Evolutionary conservation across 345 rosid genomes (phyloP).

Genomic region (Cardamine resedifolia): DNA sequence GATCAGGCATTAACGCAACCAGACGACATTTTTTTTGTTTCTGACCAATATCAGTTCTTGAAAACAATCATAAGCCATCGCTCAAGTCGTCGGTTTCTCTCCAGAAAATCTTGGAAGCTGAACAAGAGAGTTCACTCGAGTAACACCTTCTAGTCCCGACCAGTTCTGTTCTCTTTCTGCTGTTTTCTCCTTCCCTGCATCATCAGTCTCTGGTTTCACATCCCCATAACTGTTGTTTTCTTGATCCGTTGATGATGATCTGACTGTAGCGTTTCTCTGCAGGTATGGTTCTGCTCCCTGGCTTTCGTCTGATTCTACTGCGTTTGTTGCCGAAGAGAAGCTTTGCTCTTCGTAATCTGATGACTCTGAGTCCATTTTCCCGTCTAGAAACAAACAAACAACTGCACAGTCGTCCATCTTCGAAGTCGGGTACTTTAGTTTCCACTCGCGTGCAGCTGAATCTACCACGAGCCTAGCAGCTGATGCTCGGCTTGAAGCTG

Average conservation of each 20-base stretch:
- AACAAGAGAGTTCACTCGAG: slow-evolving; percentile 95
- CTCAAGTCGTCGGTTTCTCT: slow-evolving; percentile 55
- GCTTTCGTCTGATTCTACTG: slow-evolving; percentile 72
- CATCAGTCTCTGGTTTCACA: slow-evolving; percentile 41
- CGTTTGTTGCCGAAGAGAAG: slow-evolving; percentile 77
- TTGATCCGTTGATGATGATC: slow-evolving; percentile 51
- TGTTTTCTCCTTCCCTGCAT: slow-evolving; percentile 36
- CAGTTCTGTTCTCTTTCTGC: slow-evolving; percentile 74
- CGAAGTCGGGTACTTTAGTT: slow-evolving; percentile 96
- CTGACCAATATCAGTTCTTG: slow-evolving; percentile 29
- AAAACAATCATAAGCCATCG: slow-evolving; percentile 15
- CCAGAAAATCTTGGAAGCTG: slow-evolving; percentile 95
- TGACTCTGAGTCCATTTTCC: slow-evolving; percentile 88
- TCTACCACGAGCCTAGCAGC: slow-evolving; percentile 88
- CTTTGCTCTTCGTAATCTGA: slow-evolving; percentile 75
- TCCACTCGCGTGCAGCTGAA: slow-evolving; percentile 92
- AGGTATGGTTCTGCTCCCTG: slow-evolving; percentile 81
- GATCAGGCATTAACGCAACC: neutral
- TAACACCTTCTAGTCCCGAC: slow-evolving; percentile 94
- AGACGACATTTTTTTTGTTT: slow-evolving; percentile 20
- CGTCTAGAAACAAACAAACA: slow-evolving; percentile 90
- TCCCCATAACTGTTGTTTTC: slow-evolving; percentile 49
- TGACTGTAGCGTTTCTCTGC: slow-evolving; percentile 83
- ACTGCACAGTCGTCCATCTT: slow-evolving; percentile 99
- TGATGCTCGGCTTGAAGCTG: slow-evolving; percentile 75